Evolutionary conservation across 139 green algal species (phyloP).

Genomic region (Spirogloea muscicola): DNA sequence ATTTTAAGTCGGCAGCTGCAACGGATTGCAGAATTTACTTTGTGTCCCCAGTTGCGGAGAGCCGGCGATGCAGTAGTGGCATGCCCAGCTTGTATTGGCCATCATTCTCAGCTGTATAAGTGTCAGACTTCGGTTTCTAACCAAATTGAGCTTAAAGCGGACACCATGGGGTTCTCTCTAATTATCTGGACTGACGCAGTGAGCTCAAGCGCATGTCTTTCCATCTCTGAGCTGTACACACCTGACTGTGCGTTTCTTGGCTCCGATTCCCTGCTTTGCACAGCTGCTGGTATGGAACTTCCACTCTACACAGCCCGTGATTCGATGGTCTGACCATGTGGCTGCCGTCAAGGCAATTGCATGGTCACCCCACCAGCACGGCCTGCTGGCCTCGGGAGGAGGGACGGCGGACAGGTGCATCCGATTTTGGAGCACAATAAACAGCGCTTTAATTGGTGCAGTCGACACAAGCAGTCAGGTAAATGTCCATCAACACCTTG

Average conservation of each 20-base stretch:
- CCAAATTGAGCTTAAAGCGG: too few relatives aligned
- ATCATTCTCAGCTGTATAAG: too few relatives aligned
- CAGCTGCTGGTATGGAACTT: constrained; percentile 66
- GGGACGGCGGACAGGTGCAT: constrained; percentile 94
- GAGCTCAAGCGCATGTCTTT: too few relatives aligned
- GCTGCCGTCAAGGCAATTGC: constrained; percentile 93
- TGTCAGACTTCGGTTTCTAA: too few relatives aligned
- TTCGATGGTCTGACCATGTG: constrained; percentile 69
- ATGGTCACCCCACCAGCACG: constrained; percentile 95
- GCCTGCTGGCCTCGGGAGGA: constrained; percentile 86
- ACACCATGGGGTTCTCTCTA: too few relatives aligned
- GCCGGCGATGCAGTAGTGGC: too few relatives aligned
- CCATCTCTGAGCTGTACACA: neutral
- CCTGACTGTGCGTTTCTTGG: neutral
- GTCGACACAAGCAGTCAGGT: constrained; percentile 82
- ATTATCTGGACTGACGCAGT: too few relatives aligned
- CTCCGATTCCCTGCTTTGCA: neutral
- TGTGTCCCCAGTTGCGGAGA: too few relatives aligned
- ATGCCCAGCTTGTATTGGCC: too few relatives aligned
- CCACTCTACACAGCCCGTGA: constrained; percentile 48
- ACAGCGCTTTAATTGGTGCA: constrained; percentile 60
- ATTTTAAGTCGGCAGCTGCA: too few relatives aligned
- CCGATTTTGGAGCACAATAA: constrained; percentile 93
- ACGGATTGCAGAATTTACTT: too few relatives aligned
- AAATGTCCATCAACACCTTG: too few relatives aligned